A percentile compares a stretch with the other conserved stretches of the same genome.
Conservation (phyloP, 305 asterid species). For the Ilex paraguariensis region DNA sequence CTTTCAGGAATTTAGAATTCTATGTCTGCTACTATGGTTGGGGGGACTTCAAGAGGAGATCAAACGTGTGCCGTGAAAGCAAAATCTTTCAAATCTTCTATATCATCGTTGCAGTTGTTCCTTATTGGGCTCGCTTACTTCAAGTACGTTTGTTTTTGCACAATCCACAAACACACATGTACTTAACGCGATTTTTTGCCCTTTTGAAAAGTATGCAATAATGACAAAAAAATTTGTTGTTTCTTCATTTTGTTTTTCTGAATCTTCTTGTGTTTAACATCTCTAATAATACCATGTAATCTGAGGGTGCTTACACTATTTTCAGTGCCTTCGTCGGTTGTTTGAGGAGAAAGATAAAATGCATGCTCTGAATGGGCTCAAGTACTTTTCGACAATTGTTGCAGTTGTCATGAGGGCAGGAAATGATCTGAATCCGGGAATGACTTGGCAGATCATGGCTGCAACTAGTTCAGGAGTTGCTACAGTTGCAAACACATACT, state of each 20-base stretch:
- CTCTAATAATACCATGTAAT: not conserved
- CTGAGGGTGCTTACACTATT: not conserved
- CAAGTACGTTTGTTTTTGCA: constrained; percentile 39
- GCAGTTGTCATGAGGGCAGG: constrained; percentile 71
- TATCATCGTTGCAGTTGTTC: constrained; percentile 55
- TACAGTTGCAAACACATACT: constrained; percentile 55
- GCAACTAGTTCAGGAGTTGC: constrained; percentile 59
- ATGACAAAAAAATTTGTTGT: not conserved
- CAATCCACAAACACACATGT: not conserved
- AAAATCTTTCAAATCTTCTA: constrained; percentile 25
- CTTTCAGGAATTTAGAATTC: constrained; percentile 62
- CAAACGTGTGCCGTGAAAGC: constrained; percentile 29
- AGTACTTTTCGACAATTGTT: constrained; percentile 60
- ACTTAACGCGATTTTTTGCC: not conserved
- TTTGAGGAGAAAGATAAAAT: constrained; percentile 42
- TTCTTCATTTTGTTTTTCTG: not conserved
- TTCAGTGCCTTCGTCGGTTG: constrained; percentile 61
- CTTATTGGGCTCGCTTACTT: constrained; percentile 68
- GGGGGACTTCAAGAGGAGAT: constrained; percentile 59
- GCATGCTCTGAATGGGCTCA: constrained; percentile 52
- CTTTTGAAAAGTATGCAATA: not conserved
- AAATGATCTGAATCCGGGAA: constrained; percentile 19
- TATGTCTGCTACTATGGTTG: constrained; percentile 66
- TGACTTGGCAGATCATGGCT: constrained; percentile 48
- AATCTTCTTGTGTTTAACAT: not conserved